These are phyloP conservation scores for Gamarada debralockiae DNA, from an alignment of 495 filamentous ascomycete species.

Conservation along the genomic window DNA sequence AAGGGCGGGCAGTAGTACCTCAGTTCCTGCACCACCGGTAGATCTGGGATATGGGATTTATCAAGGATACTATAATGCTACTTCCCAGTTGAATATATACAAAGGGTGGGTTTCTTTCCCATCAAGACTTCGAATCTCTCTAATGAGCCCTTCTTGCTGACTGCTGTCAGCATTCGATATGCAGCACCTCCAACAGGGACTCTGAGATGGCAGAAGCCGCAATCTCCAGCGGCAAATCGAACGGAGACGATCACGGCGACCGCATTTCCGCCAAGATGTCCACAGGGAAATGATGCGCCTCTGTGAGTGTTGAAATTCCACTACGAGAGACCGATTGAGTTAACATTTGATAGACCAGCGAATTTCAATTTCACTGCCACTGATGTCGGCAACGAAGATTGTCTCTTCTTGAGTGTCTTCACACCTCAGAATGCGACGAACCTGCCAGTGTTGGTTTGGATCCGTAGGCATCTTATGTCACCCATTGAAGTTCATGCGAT, in stretches of 20 bases:
- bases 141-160: not conserved
- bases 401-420: constrained; percentile 39
- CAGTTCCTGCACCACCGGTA: not conserved
- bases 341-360: not conserved
- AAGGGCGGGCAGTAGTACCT: not conserved
- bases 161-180: constrained; percentile 47
- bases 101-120: constrained; percentile 3
- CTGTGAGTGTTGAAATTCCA: no score
- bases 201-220: constrained; percentile 45
- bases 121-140: not conserved
- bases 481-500: constrained; percentile 14
- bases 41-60: constrained; percentile 10
- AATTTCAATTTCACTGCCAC: not conserved
- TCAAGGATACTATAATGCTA: constrained; percentile 2
- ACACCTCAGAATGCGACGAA: constrained; percentile 40
- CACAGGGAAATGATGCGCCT: not conserved
- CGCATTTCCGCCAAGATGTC: not conserved
- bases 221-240: constrained; percentile 27
- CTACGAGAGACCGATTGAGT: not conserved
- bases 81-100: constrained; percentile 2
- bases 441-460: constrained; percentile 47
- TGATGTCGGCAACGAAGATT: constrained; percentile 36
- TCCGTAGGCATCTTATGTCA: constrained; percentile 35
- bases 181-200: constrained; percentile 49
- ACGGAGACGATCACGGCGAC: not conserved